These are phyloP conservation scores for Pleurotus sapidus DNA, from an alignment of 768 basidiomycete genomes.

Conservation along the genomic window DNA sequence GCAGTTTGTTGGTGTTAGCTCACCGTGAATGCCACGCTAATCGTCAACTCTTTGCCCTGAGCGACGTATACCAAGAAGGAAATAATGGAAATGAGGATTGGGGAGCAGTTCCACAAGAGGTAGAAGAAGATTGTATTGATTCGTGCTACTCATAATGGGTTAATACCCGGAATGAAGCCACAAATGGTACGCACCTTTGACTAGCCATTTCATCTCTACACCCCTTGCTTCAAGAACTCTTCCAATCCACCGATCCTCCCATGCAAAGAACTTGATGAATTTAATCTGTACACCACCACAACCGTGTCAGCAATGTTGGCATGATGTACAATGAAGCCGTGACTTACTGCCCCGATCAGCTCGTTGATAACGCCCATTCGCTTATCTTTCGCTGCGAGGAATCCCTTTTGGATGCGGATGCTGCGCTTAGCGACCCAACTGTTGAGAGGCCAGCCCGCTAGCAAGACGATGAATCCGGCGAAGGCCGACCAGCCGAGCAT, in stretches of 20 bases:
- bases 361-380: conserved; percentile 79
- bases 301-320: background rate
- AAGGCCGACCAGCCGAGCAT: conserved; percentile 72
- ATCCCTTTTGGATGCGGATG: conserved; percentile 58
- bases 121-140: conserved; percentile 73
- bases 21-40: conserved; percentile 83
- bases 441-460: conserved; percentile 72
- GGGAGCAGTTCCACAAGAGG: conserved; percentile 71
- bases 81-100: conserved; percentile 76
- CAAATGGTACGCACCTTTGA: conserved; percentile 46
- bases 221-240: conserved; percentile 62
- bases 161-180: background rate
- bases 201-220: conserved; percentile 73
- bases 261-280: conserved; percentile 84
- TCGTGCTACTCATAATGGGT: conserved; percentile 40
- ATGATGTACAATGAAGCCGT: background rate
- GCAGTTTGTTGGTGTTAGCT: conserved; percentile 16
- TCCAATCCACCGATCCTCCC: conserved; percentile 75
- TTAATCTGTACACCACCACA: conserved; percentile 40
- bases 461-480: conserved; percentile 66
- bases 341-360: conserved; percentile 60
- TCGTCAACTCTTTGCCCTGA: conserved; percentile 70
- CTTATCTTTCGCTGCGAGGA: conserved; percentile 63
- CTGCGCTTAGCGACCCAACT: conserved; percentile 58
- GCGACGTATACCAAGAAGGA: conserved; percentile 75